These are phyloP conservation scores for Globisporangium echinulatum DNA, from an alignment of 352 stramenopile genomes.

Conservation along the genomic window DNA sequence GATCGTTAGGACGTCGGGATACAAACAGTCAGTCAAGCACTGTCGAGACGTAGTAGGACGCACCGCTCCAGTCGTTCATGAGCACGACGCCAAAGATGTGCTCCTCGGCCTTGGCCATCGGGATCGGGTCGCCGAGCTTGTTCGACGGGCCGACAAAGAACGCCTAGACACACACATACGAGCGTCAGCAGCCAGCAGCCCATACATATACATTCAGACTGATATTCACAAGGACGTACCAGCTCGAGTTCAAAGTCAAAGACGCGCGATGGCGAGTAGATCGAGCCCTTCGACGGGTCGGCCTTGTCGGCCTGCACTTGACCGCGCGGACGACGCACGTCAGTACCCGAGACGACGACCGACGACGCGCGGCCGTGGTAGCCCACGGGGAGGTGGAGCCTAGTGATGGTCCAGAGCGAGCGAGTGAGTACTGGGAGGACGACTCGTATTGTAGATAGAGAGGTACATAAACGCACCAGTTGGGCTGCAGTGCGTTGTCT, in stretches of 20 bases:
- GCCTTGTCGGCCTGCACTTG: constrained; percentile 89
- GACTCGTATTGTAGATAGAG: no score
- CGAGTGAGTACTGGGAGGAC: not conserved
- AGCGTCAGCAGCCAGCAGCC: not conserved
- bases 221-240: constrained; percentile 12
- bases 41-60: not conserved
- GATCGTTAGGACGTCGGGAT: not conserved
- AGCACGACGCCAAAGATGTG: constrained; percentile 97
- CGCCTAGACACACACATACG: constrained; percentile 27
- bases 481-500: constrained; percentile 95
- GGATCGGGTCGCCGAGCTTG: constrained; percentile 82
- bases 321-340: constrained; percentile 81
- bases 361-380: constrained; percentile 95
- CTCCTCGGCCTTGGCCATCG: constrained; percentile 87
- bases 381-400: constrained; percentile 94
- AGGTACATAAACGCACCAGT: constrained; percentile 60
- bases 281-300: constrained; percentile 90
- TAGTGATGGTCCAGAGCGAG: constrained; percentile 3
- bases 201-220: no score
- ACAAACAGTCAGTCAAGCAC: not conserved
- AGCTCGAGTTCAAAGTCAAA: constrained; percentile 98
- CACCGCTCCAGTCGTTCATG: constrained; percentile 98
- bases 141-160: constrained; percentile 92
- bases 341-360: constrained; percentile 83
- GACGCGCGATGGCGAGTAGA: constrained; percentile 84